These are phyloP conservation scores for Plectosphaerella plurivora DNA, from an alignment of 2,329 filamentous ascomycete genomes.

Conservation along the genomic window DNA sequence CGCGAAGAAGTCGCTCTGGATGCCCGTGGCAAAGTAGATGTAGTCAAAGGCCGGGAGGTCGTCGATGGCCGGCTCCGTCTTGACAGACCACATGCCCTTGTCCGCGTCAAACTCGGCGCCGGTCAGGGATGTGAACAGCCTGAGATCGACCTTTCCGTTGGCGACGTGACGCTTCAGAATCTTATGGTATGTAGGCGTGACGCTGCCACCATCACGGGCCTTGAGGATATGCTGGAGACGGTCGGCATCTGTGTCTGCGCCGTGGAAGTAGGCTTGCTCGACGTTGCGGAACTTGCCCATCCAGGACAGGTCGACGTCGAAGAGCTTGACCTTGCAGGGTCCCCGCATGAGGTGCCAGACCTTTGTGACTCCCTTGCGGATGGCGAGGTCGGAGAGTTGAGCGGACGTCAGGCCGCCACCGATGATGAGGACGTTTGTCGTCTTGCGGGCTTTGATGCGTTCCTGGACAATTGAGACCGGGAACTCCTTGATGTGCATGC, in stretches of 20 bases:
- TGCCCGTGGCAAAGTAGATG: conserved; percentile 73
- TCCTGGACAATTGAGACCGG: conserved; percentile 46
- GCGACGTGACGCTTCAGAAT: conserved; percentile 58
- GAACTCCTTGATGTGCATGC: conserved; percentile 57
- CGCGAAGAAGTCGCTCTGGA: conserved; percentile 56
- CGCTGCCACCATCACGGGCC: conserved; percentile 71
- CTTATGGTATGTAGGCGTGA: conserved; percentile 65
- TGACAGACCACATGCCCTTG: conserved; percentile 36
- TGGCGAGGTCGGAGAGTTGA: conserved; percentile 64
- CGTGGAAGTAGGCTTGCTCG: conserved; percentile 74
- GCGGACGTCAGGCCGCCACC: conserved; percentile 74
- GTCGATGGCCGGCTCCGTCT: conserved; percentile 47
- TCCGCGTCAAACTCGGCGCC: conserved; percentile 44
- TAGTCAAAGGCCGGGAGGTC: conserved; percentile 57
- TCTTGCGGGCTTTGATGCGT: conserved; percentile 43
- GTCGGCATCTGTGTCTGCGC: conserved; percentile 66
- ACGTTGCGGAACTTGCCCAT: conserved; percentile 79
- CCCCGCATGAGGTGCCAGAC: conserved; percentile 68
- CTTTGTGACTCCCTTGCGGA: conserved; percentile 60
- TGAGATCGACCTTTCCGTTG: conserved; percentile 46
- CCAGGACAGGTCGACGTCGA: conserved; percentile 74
- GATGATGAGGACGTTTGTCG: conserved; percentile 65
- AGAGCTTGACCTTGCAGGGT: conserved; percentile 61
- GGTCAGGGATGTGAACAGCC: conserved; percentile 52
- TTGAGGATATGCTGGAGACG: conserved; percentile 59